A percentile compares a stretch with the other conserved stretches of the same genome.
phyloP scores from a whole-genome alignment of 2,329 filamentous ascomycete genomes.

The Onygenales sp. region DNA sequence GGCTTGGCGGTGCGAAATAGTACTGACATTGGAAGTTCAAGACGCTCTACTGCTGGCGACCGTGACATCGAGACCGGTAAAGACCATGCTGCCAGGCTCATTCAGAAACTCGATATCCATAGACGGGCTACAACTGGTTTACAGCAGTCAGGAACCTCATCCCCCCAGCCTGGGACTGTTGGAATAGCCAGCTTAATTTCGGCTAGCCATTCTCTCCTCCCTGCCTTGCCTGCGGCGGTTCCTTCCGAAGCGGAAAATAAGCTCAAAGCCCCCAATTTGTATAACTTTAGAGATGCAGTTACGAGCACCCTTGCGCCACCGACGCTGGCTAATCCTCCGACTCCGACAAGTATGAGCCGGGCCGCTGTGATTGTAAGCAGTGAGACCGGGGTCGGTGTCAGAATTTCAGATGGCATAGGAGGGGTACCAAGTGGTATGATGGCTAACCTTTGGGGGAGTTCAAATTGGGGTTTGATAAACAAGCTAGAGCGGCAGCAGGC shows the following conservation, averaged over 20 bases:
- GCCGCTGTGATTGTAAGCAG: conserved; percentile 72
- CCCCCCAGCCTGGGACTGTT: conserved; percentile 37
- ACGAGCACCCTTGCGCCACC: conserved; percentile 64
- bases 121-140: conserved; percentile 60
- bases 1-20: conserved; percentile 53
- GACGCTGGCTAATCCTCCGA: conserved; percentile 74
- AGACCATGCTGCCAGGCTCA: conserved; percentile 79
- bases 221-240: conserved; percentile 34
- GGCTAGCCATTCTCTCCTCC: conserved; percentile 69
- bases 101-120: conserved; percentile 85
- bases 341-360: conserved; percentile 77
- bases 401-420: conserved; percentile 52
- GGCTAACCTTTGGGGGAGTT: conserved; percentile 90
- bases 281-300: conserved; percentile 35
- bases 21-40: conserved; percentile 53
- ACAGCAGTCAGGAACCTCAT: conserved; percentile 32
- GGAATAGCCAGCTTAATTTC: conserved; percentile 82
- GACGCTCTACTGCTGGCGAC: conserved; percentile 43
- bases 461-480: conserved; percentile 65
- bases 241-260: conserved; percentile 21
- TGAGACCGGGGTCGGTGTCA: conserved; percentile 59
- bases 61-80: conserved; percentile 62
- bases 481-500: conserved; percentile 46
- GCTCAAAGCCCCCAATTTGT: conserved; percentile 5
- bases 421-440: conserved; percentile 75